Base-by-base conservation (phyloP, 352 stramenopile species). In the Globisporangium polare region DNA sequence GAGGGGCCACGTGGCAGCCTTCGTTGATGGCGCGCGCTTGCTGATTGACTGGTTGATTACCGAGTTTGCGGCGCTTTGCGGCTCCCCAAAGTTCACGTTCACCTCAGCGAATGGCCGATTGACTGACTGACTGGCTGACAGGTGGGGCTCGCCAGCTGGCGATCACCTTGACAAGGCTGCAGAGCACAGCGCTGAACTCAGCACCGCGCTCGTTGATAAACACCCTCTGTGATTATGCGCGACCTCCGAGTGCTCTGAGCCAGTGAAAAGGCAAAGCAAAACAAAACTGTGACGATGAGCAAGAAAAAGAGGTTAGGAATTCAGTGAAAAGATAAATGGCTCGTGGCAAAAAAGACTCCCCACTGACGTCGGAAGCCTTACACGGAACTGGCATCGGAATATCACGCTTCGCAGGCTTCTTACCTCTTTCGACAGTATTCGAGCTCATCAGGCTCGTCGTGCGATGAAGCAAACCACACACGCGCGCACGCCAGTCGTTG, bases 141-240 rank as follows among this genome's bases (percentile, higher is more conserved):
- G 33, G 33, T 39, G 33, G 10, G 29, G 33, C 15, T 39, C n/a
- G 6, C n/a, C 43, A 50, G 43, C 43, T 50, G 43, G n/a, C 9
- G 43, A 50, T 50, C 43, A 50, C 43, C 43, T 50, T 50, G 43
- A 50, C 43, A 50, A 27, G 43, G 20, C 12, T 50, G 7, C n/a
- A 50, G n/a, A n/a, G n/a, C n/a, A n/a, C n/a, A n/a, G n/a, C n/a
- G n/a, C n/a, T 45, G 39, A 45, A 18, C 15, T 45, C 39, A 20
- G 39, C 39, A 39, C 33, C 33, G 33, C 33, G 33, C 15, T 39
- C 12, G 20, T 45, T 45, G 17, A 22, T 45, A 45, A 45, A 45
- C 39, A 45, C 8, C 5, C 2, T 4, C 5, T 3, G 39, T 20
- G 39, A 45, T 45, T 45, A 45, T 45, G 39, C 39, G 39, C 39